phyloP scores from a whole-genome alignment of 2,329 filamentous ascomycete species.

The Sporothrix euskadiensis region DNA sequence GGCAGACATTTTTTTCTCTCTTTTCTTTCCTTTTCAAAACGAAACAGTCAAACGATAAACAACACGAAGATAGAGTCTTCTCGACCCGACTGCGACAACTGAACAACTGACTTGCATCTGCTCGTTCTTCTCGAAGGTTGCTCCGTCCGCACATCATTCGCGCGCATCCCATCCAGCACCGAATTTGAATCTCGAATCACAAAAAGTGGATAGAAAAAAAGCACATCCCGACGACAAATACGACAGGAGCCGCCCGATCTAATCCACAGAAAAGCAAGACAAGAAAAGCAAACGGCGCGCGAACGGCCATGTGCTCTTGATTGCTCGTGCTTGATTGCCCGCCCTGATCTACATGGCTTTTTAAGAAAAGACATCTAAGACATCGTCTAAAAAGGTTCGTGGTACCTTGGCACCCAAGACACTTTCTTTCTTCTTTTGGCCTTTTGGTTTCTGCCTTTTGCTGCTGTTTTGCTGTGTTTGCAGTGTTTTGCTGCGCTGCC shows the following conservation, averaged over 20 bases:
- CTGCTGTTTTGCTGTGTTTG: not conserved
- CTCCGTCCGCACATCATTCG: slow-evolving; percentile 8
- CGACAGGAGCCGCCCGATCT: too few species aligned
- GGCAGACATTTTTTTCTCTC: not conserved
- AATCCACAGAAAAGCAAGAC: not conserved
- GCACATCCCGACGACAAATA: not conserved
- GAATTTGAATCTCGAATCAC: not conserved
- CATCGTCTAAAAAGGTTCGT: slow-evolving; percentile 22
- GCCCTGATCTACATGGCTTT: slow-evolving; percentile 25
- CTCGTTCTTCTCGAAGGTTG: not conserved
- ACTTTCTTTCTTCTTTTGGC: not conserved
- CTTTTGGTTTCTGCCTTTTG: not conserved
- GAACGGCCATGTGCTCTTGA: slow-evolving; percentile 7
- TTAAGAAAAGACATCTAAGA: slow-evolving; percentile 1
- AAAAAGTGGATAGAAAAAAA: slow-evolving; percentile 1
- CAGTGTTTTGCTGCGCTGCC: not conserved
- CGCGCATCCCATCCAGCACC: slow-evolving; percentile 13
- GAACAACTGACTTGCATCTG: not conserved
- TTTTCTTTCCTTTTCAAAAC: not conserved
- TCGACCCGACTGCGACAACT: not conserved
- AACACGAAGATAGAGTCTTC: not conserved
- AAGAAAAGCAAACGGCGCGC: not conserved
- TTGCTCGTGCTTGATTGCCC: slow-evolving; percentile 24
- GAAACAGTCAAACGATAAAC: not conserved
- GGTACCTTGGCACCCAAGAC: slow-evolving; percentile 4